phyloP scores from a whole-genome alignment of 2,329 filamentous ascomycete species.

The Lojkania enalia region DNA sequence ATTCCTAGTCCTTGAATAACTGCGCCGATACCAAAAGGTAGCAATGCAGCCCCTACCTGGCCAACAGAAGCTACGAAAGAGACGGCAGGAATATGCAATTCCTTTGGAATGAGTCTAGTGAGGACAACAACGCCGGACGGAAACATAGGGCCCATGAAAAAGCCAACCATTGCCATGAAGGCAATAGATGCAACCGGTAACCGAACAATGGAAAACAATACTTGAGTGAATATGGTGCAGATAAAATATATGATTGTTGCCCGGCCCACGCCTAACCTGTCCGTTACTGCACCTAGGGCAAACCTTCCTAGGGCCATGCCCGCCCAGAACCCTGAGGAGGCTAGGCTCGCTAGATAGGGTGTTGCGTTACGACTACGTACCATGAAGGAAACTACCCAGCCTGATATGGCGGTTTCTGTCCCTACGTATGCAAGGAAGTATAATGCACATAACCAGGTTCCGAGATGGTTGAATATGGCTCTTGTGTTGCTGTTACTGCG shows the following conservation, averaged over 20 bases:
- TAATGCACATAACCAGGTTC: conserved; percentile 48
- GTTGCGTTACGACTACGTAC: conserved; percentile 44
- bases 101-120: conserved; percentile 41
- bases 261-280: conserved; percentile 31
- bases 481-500: conserved; percentile 11
- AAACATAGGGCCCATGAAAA: conserved; percentile 49
- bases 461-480: conserved; percentile 37
- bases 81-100: conserved; percentile 50
- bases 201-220: conserved; percentile 23
- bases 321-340: conserved; percentile 51
- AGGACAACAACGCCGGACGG: conserved; percentile 48
- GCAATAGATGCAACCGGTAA: conserved; percentile 30
- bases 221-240: conserved; percentile 22
- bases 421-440: conserved; percentile 53
- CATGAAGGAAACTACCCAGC: conserved; percentile 55
- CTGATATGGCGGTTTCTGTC: conserved; percentile 51
- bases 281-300: conserved; percentile 29
- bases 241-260: conserved; percentile 32
- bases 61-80: conserved; percentile 51
- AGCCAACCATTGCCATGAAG: conserved; percentile 41
- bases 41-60: conserved; percentile 49
- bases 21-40: conserved; percentile 51
- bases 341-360: conserved; percentile 44
- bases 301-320: conserved; percentile 50
- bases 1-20: conserved; percentile 46